These are phyloP conservation scores for Taphrina flavorubra DNA, from an alignment of 1,139 yeast genomes.

Conservation along the genomic window DNA sequence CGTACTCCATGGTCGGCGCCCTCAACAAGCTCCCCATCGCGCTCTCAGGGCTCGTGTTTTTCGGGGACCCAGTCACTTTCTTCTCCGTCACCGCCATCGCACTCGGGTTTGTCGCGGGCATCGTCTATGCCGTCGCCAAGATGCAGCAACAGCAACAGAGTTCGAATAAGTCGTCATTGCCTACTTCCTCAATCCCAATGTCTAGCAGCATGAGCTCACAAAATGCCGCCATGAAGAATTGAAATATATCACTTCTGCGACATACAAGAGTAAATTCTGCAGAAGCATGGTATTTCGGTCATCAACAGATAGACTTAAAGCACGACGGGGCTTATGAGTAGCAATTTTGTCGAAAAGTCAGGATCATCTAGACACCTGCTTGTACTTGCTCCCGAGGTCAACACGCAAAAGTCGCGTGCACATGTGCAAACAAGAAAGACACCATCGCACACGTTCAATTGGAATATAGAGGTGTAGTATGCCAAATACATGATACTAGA, in stretches of 20 bases:
- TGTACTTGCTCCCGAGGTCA: no score
- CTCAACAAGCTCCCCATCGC: slow-evolving; percentile 98
- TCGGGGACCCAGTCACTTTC: slow-evolving; percentile 93
- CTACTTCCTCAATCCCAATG: slow-evolving; percentile 37
- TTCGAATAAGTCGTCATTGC: slow-evolving; percentile 13
- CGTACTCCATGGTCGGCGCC: slow-evolving; percentile 99
- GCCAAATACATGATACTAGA: no score
- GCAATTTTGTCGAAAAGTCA: no score
- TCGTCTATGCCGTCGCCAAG: slow-evolving; percentile 76
- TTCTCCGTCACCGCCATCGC: slow-evolving; percentile 87
- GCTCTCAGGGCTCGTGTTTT: slow-evolving; percentile 87
- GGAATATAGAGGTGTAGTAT: no score
- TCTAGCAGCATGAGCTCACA: slow-evolving; percentile 42
- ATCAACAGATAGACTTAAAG: no score
- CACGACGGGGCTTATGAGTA: no score
- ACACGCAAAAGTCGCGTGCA: no score
- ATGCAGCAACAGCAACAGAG: slow-evolving; percentile 46
- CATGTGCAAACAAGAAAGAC: no score
- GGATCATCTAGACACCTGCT: no score
- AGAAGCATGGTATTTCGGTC: no score
- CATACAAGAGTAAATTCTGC: no score
- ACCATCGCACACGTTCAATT: no score
- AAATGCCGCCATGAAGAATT: slow-evolving; percentile 42
- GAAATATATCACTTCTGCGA: not conserved
- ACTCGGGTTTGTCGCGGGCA: slow-evolving; percentile 91